These are phyloP conservation scores for Pistacia vera DNA, from an alignment of 345 rosid species.

Conservation along the genomic window DNA sequence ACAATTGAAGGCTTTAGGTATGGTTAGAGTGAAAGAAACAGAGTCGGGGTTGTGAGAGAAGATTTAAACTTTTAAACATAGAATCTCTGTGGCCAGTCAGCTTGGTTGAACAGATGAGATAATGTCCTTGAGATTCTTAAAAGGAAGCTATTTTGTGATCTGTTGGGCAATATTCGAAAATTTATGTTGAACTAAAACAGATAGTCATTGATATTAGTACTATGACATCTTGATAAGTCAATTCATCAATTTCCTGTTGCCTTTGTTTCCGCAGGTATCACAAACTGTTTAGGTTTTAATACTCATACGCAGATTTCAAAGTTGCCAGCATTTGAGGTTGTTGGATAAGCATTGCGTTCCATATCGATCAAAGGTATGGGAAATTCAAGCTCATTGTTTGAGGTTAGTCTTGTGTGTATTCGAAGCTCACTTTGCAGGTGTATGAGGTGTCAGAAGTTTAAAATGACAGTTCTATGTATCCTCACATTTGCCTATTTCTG, in stretches of 20 bases:
- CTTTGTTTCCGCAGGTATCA: constrained; percentile 53
- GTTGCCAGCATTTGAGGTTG: constrained; percentile 54
- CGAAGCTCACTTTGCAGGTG: not conserved
- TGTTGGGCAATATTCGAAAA: not conserved
- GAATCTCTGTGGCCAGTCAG: not conserved
- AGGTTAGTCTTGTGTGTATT: constrained; percentile 34
- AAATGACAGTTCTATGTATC: not conserved
- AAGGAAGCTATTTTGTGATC: not conserved
- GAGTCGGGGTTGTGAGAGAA: not conserved
- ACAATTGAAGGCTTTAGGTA: not conserved
- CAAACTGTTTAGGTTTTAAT: constrained; percentile 50
- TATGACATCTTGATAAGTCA: not conserved
- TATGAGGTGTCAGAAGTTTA: constrained; percentile 8
- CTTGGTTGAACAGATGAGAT: not conserved
- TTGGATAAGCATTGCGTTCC: constrained; percentile 69
- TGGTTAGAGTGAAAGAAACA: not conserved
- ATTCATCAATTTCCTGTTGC: constrained; percentile 9
- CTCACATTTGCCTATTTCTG: not conserved
- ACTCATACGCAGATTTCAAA: constrained; percentile 50
- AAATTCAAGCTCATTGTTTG: constrained; percentile 22
- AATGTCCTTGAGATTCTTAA: not conserved
- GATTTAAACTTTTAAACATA: not conserved
- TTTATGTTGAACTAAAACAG: not conserved
- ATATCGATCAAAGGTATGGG: constrained; percentile 15
- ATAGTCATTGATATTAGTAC: not conserved